Evolutionary conservation across 805 yeast species (phyloP).

Genomic region (Candida sakaeoensis): DNA sequence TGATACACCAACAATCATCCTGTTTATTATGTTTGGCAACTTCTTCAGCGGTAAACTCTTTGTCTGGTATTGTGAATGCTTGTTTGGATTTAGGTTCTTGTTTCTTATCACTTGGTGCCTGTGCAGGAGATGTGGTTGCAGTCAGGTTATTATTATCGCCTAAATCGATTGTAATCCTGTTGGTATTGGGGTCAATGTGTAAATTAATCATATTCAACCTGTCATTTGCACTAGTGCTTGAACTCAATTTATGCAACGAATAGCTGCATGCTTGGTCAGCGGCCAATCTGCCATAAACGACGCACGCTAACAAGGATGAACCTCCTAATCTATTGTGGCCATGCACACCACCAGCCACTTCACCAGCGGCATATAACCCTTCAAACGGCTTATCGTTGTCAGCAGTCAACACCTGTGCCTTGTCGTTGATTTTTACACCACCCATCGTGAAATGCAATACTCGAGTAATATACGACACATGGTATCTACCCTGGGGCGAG

Average conservation of each 20-base stretch:
- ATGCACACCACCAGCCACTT: conserved; percentile 45
- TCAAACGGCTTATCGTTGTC: conserved; percentile 22
- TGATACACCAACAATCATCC: conserved; percentile 51
- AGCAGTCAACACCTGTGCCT: conserved; percentile 40
- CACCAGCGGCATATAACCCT: conserved; percentile 43
- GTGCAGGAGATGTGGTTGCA: too few species aligned
- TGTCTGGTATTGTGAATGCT: conserved; percentile 41
- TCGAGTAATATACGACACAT: conserved; percentile 52
- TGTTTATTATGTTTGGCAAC: conserved; percentile 44
- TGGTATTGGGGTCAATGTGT: conserved; percentile 40
- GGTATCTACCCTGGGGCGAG: conserved; percentile 32
- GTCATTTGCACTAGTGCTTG: conserved; percentile 19
- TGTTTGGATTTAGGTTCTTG: conserved; percentile 11
- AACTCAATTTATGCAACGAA: conserved; percentile 26
- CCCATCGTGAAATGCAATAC: conserved; percentile 74
- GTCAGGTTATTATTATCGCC: conserved; percentile 11
- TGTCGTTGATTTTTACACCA: conserved; percentile 55
- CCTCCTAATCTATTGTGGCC: conserved; percentile 45
- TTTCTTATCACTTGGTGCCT: not conserved
- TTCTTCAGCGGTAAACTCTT: conserved; percentile 45
- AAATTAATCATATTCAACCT: conserved; percentile 42
- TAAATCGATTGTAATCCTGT: conserved; percentile 34
- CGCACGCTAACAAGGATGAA: conserved; percentile 42
- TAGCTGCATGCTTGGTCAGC: conserved; percentile 39
- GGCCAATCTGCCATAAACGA: conserved; percentile 41